Evolutionary conservation across 345 rosid genomes (phyloP), one percentile per base, ranked within the genome.

Genomic region (Dipteronia sinensis): DNA sequence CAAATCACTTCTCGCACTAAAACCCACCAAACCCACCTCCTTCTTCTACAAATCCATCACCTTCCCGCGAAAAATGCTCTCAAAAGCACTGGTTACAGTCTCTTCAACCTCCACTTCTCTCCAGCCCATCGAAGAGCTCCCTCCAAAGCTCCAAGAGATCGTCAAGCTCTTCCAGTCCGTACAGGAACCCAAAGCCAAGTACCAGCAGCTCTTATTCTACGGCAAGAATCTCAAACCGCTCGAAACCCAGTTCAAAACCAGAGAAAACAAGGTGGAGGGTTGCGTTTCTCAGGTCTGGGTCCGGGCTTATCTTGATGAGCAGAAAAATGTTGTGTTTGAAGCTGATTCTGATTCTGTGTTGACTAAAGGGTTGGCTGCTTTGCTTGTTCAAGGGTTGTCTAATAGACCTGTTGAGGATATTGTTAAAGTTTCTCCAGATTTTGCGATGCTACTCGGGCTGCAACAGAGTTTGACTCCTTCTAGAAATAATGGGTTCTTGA

Each of bases 211-310:
- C 10, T 68, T 92, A 16, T 93, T 95, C 84, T 90, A 93, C 65
- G 97, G 97, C 1, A 90, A 88, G 73, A 89, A 88, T 70, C 88
- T 97, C 77, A 87, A 81, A 20, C 92, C 99, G 0, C 92, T 97
- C 1, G 93, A 88, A 78, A 11, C 87, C n/a, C 86, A 20, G 55
- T 97, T 87, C 87, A 92, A 90, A 78, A 94, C 97, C 23, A 78
- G 80, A 49, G 93, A 88, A 59, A 97, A 94, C 73, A 97, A 97
- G 80, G 99, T 97, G 9, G 83, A 91, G 82, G 99, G 99, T 8
- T 97, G 99, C 67, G 95, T 93, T 25, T 91, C 98, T 29, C 97
- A 91, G 87, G 98, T 94, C 7, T 97, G 98, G 98, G 97, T 97
- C 22, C 87, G 98, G 87, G 99, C 98, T 55, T 93, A 78, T 78